These are phyloP conservation scores for Lachnellula cervina DNA, from an alignment of 2,329 filamentous ascomycete species.

Conservation along the genomic window DNA sequence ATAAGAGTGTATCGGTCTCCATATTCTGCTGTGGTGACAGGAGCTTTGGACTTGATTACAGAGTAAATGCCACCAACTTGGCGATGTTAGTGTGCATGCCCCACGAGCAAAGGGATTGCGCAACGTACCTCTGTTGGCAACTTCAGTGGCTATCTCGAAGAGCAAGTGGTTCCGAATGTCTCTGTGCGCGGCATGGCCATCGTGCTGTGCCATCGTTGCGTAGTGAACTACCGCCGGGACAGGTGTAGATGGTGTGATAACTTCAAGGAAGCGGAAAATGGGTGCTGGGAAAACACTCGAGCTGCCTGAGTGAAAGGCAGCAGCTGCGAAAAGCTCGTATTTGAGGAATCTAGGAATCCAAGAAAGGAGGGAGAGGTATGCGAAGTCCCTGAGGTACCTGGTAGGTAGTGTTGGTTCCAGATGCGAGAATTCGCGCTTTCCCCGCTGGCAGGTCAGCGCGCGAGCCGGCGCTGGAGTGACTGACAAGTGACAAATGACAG, in stretches of 20 bases:
- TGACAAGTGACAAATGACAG: not conserved
- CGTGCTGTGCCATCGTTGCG: not conserved
- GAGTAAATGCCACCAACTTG: conserved; percentile 97
- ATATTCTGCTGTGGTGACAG: conserved; percentile 97
- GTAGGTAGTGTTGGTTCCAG: not conserved
- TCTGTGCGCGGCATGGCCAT: conserved; percentile 19
- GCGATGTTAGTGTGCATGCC: conserved; percentile 8
- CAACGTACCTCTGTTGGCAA: conserved; percentile 81
- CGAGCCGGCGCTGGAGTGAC: not conserved
- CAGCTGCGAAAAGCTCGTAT: not conserved
- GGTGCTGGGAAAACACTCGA: not conserved
- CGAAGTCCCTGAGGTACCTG: not conserved
- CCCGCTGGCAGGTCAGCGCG: not conserved
- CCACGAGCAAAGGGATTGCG: not conserved
- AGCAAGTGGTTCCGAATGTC: conserved; percentile 95
- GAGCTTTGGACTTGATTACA: conserved; percentile 97
- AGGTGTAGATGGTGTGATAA: not conserved
- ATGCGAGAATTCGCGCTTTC: not conserved
- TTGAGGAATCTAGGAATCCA: not conserved
- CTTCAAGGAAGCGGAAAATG: not conserved
- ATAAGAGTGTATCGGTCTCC: conserved; percentile 94
- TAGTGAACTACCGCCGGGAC: not conserved
- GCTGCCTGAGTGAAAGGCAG: not conserved
- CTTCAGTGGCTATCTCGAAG: conserved; percentile 95
- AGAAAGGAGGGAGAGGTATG: not conserved